Evolutionary conservation across 257 asterid species (phyloP).

Genomic region (Ocimum tenuiflorum): DNA sequence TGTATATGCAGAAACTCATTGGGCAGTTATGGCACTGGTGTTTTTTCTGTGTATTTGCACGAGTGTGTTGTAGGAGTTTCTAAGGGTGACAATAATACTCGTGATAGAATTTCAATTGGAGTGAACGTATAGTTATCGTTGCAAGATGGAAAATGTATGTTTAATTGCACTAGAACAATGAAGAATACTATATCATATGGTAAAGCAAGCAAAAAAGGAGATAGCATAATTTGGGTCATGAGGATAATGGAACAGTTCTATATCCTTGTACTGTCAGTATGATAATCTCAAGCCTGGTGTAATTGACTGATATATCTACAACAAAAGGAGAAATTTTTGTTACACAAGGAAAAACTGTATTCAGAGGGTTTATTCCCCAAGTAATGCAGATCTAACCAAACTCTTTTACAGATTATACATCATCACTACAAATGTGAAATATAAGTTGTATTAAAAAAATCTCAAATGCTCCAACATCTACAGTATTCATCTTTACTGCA

Average conservation of each 20-base stretch:
- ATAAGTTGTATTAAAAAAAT: neutral
- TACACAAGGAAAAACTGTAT: neutral
- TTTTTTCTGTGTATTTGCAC: neutral
- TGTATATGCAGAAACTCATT: neutral
- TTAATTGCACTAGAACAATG: neutral
- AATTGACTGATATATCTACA: neutral
- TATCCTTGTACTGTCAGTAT: neutral
- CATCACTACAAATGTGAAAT: neutral
- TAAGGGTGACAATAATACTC: too few relatives aligned
- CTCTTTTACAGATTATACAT: too few relatives aligned
- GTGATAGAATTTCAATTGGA: constrained; percentile 4
- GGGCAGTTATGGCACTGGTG: neutral
- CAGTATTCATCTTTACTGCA: neutral
- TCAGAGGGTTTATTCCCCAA: neutral
- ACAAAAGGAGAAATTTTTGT: neutral
- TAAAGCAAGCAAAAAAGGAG: neutral
- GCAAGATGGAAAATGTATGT: neutral
- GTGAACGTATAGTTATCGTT: neutral
- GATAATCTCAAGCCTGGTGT: neutral
- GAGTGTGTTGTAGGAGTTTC: neutral
- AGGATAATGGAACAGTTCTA: neutral
- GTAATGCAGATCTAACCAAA: neutral
- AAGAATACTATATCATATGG: neutral
- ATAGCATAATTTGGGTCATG: neutral
- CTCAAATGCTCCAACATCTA: neutral